phyloP scores from a whole-genome alignment of 192 early-diverging fungal species.

The Funneliformis geosporum region DNA sequence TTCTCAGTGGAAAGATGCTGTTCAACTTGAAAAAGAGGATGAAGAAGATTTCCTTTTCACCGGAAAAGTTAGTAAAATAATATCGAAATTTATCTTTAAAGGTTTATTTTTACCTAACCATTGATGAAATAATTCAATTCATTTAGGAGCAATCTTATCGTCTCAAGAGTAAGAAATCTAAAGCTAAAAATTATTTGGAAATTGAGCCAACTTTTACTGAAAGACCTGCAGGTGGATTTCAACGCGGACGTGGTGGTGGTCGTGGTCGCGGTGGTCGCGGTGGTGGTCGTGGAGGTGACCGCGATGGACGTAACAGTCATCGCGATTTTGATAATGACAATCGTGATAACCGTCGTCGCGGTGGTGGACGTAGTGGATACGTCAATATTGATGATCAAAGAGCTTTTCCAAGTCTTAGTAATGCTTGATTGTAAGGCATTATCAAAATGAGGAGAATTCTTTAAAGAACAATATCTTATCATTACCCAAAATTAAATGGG shows the following conservation, averaged over 20 bases:
- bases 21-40: conserved; percentile 69
- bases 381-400: conserved; percentile 71
- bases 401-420: conserved; percentile 71
- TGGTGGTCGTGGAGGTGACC: conserved; percentile 1
- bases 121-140: not conserved
- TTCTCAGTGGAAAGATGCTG: conserved; percentile 77
- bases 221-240: conserved; percentile 63
- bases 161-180: conserved; percentile 57
- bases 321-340: conserved; percentile 44
- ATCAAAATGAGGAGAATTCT: not conserved
- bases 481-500: conserved; percentile 12
- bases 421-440: conserved; percentile 6
- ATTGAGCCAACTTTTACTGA: conserved; percentile 84
- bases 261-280: conserved; percentile 45
- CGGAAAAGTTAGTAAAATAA: conserved; percentile 57
- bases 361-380: conserved; percentile 50
- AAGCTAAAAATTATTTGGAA: conserved; percentile 74
- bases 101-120: not conserved
- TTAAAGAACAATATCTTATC: conserved; percentile 19
- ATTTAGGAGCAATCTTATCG: conserved; percentile 31
- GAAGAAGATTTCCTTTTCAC: conserved; percentile 72
- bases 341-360: conserved; percentile 48
- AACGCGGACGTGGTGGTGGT: conserved; percentile 49
- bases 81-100: not conserved
- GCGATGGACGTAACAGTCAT: conserved; percentile 45